Base-by-base conservation (phyloP, 139 green algal species). In the Coelastrella sp. region DNA sequence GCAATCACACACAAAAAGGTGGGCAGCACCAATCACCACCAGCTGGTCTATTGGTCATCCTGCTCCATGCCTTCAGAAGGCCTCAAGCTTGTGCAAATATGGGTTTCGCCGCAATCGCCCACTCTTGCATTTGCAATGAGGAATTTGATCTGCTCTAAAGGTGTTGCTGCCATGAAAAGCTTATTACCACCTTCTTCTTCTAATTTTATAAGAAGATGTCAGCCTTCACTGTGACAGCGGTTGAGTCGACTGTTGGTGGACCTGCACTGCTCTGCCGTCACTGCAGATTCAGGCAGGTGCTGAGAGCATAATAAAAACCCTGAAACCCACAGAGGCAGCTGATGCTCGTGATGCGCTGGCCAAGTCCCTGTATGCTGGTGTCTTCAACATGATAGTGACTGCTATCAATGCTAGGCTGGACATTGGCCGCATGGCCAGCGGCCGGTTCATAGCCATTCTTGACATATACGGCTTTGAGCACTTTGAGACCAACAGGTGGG, bases 391-490 rank as follows among this genome's bases (percentile, higher is more conserved):
- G 92, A 81, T 96, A 1, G 97, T 98, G 25, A 60, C 91, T 15
- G 88, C 92, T 70, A 95, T 98, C 87, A 98, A 98, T 84, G 87
- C 78, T 12, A 95, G 92, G 81, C 92, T 96, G 35, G 88, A 94
- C 92, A 92, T 83, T 17, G 93, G 93, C 20, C 70, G 70, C 35
- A 57, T 35, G 8, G 63, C 27, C 63, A 82, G 78, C 35, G 87
- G 93, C 14, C 88, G 89, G 59, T 94, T 75, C 93, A 96, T 99
- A 73, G 93, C 95, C 82, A 98, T 98, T 76, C 94, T 99, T 86
- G 97, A 99, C 86, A 99, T 99, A 90, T 99, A 99, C 91, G 97
- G 97, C 88, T 99, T 99, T 90, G 97, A 99, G 92, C 93, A 92
- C 84, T 98, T 98, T 84, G 85, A 94, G 8, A 89, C 84, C 78